Conservation (phyloP, 257 asterid genomes). For the Primulina huaijiensis region DNA sequence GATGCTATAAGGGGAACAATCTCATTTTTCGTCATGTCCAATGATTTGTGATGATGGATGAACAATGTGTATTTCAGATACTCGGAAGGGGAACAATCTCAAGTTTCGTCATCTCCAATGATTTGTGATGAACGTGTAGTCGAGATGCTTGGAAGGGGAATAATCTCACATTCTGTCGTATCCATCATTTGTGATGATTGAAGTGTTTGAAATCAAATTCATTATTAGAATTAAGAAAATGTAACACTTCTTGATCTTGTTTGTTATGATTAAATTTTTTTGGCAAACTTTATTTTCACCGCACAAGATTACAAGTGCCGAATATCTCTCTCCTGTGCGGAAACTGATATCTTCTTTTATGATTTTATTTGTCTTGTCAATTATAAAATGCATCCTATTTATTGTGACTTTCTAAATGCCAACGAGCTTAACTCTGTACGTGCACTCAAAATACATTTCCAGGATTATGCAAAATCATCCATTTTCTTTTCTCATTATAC, state of each 20-base stretch:
- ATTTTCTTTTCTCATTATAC: conserved; percentile 1
- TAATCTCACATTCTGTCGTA: not conserved
- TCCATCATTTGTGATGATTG: not conserved
- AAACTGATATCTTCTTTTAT: not conserved
- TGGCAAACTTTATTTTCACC: not conserved
- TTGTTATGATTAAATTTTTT: not conserved
- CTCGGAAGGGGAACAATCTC: not conserved
- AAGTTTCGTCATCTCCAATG: not conserved
- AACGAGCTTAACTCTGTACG: not conserved
- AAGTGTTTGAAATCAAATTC: conserved; percentile 6
- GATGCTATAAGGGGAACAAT: not conserved
- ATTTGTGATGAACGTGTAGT: not conserved
- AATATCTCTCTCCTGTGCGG: not conserved
- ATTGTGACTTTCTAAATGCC: not conserved
- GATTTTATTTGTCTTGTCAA: conserved; percentile 4
- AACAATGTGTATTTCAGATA: not conserved
- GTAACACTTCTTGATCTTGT: not conserved
- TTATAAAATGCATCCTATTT: not conserved
- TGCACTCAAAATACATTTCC: not conserved
- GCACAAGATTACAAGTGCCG: conserved; percentile 1
- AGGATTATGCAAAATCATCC: not conserved
- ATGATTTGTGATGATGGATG: no score
- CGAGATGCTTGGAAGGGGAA: not conserved
- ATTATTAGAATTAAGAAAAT: not conserved
- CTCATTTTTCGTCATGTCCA: not conserved